A percentile compares a stretch with the other conserved stretches of the same genome.
These are phyloP conservation scores for Bondarzewia mesenterica DNA, from an alignment of 1,284 basidiomycete species.

Conservation along the genomic window DNA sequence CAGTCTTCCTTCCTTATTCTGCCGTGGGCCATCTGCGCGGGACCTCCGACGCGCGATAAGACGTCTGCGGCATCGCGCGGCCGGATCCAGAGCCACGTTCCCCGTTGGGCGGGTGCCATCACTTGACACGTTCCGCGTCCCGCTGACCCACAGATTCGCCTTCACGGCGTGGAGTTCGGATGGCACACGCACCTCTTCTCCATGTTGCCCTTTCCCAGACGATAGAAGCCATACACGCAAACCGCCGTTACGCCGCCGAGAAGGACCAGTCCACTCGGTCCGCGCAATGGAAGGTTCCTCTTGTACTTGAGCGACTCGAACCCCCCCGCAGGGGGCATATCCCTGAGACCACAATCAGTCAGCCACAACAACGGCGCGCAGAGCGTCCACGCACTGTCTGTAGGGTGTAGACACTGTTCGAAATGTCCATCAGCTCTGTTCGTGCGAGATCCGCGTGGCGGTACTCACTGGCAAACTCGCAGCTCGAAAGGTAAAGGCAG, in stretches of 20 bases:
- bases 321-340: constrained; percentile 92
- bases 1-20: constrained; percentile 25
- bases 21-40: constrained; percentile 15
- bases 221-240: constrained; percentile 91
- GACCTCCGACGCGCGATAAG: constrained; percentile 9
- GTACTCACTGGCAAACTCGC: too few relatives aligned
- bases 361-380: constrained; percentile 1
- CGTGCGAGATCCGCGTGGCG: too few relatives aligned
- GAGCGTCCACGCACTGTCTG: constrained; percentile 48
- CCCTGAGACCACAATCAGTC: constrained; percentile 48
- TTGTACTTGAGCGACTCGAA: constrained; percentile 95
- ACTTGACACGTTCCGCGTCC: constrained; percentile 52
- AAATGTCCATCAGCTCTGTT: neutral
- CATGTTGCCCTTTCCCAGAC: constrained; percentile 81
- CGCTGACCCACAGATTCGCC: constrained; percentile 37
- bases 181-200: constrained; percentile 75
- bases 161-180: constrained; percentile 6
- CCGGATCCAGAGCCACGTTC: constrained; percentile 51
- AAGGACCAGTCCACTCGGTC: constrained; percentile 83
- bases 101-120: constrained; percentile 37
- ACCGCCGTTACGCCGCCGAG: constrained; percentile 81
- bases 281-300: constrained; percentile 89
- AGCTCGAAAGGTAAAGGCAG: too few relatives aligned
- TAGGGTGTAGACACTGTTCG: constrained; percentile 58
- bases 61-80: constrained; percentile 20